A percentile compares a stretch with the other conserved stretches of the same genome.
Conservation (phyloP, 768 basidiomycete species). For the Cystofilobasidium macerans region DNA sequence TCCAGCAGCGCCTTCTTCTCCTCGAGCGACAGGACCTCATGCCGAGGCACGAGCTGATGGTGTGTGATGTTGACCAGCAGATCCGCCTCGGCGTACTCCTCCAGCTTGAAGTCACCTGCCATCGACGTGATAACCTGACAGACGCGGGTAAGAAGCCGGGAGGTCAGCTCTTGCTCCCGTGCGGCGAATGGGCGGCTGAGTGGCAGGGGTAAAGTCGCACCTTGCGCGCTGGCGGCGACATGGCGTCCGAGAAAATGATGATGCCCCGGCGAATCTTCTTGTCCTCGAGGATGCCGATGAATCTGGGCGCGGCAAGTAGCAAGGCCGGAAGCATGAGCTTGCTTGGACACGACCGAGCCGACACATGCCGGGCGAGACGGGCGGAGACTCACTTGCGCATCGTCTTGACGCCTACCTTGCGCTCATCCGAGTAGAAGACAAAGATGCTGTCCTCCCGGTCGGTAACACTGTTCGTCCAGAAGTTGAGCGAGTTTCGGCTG, state of each 20-base stretch:
- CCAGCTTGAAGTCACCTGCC: constrained; percentile 71
- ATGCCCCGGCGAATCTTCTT: constrained; percentile 81
- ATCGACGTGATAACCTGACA: constrained; percentile 80
- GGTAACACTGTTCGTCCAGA: constrained; percentile 64
- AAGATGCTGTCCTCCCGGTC: constrained; percentile 73
- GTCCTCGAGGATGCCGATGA: constrained; percentile 81
- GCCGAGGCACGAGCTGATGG: constrained; percentile 85
- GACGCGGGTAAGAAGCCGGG: neutral
- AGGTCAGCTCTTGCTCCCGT: constrained; percentile 19
- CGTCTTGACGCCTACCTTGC: constrained; percentile 88
- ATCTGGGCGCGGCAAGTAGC: constrained; percentile 42
- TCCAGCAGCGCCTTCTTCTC: constrained; percentile 77
- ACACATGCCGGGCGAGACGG: neutral
- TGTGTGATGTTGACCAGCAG: constrained; percentile 94
- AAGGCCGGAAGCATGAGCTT: neutral
- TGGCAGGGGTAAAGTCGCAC: constrained; percentile 41
- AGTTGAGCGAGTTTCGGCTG: constrained; percentile 81
- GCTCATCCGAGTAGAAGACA: constrained; percentile 90
- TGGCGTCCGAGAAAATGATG: constrained; percentile 87
- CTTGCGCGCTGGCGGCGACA: constrained; percentile 95
- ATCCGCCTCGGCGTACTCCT: constrained; percentile 94
- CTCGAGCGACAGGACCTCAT: constrained; percentile 72
- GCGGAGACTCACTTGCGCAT: constrained; percentile 73
- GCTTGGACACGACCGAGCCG: neutral
- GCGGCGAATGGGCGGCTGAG: neutral